Evolutionary conservation across 768 basidiomycete genomes (phyloP).

Genomic region (Cystoderma amianthinum): DNA sequence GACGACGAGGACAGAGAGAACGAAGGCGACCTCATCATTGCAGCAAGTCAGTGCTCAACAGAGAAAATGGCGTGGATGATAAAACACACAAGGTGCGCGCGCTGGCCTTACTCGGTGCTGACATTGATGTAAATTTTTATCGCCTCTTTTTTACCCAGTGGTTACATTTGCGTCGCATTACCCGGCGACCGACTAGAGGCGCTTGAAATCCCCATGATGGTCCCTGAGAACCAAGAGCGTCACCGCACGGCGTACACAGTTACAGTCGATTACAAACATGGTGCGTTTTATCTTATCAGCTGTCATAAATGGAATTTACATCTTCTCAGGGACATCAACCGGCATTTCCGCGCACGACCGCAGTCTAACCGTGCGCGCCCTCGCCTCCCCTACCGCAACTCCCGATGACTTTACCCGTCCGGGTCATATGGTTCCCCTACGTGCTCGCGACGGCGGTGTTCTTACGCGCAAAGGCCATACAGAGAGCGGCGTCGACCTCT

Average conservation of each 20-base stretch:
- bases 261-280: conserved; percentile 90
- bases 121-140: conserved; percentile 13
- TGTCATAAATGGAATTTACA: conserved; percentile 8
- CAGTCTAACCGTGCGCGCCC: conserved; percentile 75
- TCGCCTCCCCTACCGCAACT: conserved; percentile 52
- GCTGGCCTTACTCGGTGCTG: conserved; percentile 14
- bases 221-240: conserved; percentile 82
- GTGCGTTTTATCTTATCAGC: conserved; percentile 30
- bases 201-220: conserved; percentile 90
- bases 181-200: conserved; percentile 68
- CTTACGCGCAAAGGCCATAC: conserved; percentile 90
- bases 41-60: conserved; percentile 77
- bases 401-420: conserved; percentile 82
- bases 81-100: conserved; percentile 88
- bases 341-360: conserved; percentile 98
- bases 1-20: conserved; percentile 96
- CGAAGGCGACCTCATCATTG: conserved; percentile 93
- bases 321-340: conserved; percentile 70
- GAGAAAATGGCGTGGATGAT: conserved; percentile 99
- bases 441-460: conserved; percentile 81
- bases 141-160: conserved; percentile 40
- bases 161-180: conserved; percentile 88
- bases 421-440: conserved; percentile 92
- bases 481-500: conserved; percentile 85
- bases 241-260: conserved; percentile 94